Evolutionary conservation across 2,329 filamentous ascomycete species (phyloP), one percentile per base, ranked within the genome.

Genomic region (Penicillium sp.): DNA sequence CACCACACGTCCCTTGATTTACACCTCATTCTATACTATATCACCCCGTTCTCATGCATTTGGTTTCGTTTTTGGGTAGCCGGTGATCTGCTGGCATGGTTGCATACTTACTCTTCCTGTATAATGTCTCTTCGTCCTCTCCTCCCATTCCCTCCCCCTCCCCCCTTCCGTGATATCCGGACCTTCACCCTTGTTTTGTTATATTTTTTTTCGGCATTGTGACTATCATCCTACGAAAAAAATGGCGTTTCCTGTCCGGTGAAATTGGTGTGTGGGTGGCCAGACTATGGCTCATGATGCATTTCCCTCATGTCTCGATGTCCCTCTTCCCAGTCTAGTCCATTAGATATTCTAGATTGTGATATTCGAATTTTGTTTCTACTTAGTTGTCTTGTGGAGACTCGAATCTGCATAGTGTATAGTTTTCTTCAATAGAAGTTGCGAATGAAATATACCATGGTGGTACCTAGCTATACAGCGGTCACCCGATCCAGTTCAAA

Each of bases 281-380:
- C 13, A 36, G 55, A 46, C 48, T 37, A 44, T 53, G 46, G 50
- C 51, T 56, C 47, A 53, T 51, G 56, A 58, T 53, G 41, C 50
- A 55, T 45, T 43, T 46, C 42, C 34, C 41, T 56, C 39, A 56
- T 52, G 51, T 51, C 48, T 34, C 36, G 39, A 49, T 57, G 46
- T 49, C 17, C 26, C n/a, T 26, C 18, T 48, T 27, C 23, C 17
- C 48, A 9, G 23, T 46, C 49, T 39, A 45, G 50, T 46, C 12
- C 15, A 23, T 36, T 37, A 32, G 27, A 26, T 32, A n/a, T 45
- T 37, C 46, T 41, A 53, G 39, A 51, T 48, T 41, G 34, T 27
- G 54, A 50, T 50, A 53, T 41, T 32, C 30, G 44, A 50, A 37
- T 42, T 37, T 46, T 36, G 24, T 45, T 21, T 32, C 37, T 39